Conservation (phyloP, 805 yeast genomes). For the Tetrapisispora nanseiensis region DNA sequence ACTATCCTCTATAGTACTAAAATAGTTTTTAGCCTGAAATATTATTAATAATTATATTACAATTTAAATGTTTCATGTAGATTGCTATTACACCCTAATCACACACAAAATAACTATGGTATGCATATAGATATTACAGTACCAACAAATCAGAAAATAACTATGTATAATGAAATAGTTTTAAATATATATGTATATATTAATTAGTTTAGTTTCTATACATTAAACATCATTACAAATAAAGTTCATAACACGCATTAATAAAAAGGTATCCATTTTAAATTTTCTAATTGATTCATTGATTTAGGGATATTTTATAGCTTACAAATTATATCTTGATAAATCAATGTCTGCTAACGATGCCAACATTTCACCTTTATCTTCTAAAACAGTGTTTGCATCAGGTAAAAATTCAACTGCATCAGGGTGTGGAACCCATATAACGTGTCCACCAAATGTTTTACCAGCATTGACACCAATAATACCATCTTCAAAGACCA, state of each 20-base stretch:
- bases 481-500: constrained; percentile 91
- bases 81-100: neutral
- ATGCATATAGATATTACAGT: neutral
- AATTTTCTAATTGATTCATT: neutral
- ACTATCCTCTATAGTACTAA: constrained; percentile 17
- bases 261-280: neutral
- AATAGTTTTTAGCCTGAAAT: neutral
- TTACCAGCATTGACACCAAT: constrained; percentile 84
- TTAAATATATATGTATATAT: neutral
- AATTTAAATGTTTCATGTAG: neutral
- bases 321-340: constrained; percentile 35
- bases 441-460: constrained; percentile 74
- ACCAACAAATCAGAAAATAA: neutral
- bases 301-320: constrained; percentile 1
- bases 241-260: neutral
- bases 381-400: constrained; percentile 41
- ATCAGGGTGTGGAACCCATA: constrained; percentile 87
- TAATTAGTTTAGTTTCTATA: neutral
- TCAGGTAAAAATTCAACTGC: constrained; percentile 51
- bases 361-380: constrained; percentile 46
- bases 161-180: neutral
- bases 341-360: constrained; percentile 46
- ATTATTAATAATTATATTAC: neutral
- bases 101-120: neutral
- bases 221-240: neutral